Conservation (phyloP, 176 grass and related monocot species). For the Elymus sibiricus region DNA sequence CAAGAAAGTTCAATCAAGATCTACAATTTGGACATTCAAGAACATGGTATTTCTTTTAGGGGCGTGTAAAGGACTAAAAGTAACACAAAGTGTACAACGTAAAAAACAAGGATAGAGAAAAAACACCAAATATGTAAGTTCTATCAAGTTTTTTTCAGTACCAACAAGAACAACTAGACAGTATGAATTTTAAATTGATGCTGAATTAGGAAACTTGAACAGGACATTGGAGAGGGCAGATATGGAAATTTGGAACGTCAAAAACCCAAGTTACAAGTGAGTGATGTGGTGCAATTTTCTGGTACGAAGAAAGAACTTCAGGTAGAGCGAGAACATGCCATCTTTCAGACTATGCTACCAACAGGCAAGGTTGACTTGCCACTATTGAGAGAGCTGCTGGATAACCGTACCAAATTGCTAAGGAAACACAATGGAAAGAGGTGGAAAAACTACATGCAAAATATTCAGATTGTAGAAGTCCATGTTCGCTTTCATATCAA, state of each 20-base stretch:
- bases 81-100: background rate
- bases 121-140: background rate
- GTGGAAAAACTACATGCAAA: too few species aligned
- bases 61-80: background rate
- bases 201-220: background rate
- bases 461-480: constrained; percentile 32
- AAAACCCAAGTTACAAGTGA: constrained; percentile 8
- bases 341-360: background rate
- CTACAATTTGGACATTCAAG: background rate
- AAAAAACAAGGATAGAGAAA: background rate
- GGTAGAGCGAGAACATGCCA: background rate
- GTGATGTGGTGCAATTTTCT: background rate
- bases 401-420: background rate
- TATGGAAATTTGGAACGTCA: constrained; percentile 15
- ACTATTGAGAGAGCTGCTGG: background rate
- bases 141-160: background rate
- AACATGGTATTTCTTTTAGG: background rate
- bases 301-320: constrained; percentile 10
- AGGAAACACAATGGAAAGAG: background rate
- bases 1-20: background rate
- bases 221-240: background rate
- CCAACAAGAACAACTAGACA: background rate
- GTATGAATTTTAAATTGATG: background rate
- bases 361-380: constrained; percentile 1
- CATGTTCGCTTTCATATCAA: too few species aligned